Conservation (phyloP, 2,329 filamentous ascomycete genomes). For the Diaporthe vaccinii region DNA sequence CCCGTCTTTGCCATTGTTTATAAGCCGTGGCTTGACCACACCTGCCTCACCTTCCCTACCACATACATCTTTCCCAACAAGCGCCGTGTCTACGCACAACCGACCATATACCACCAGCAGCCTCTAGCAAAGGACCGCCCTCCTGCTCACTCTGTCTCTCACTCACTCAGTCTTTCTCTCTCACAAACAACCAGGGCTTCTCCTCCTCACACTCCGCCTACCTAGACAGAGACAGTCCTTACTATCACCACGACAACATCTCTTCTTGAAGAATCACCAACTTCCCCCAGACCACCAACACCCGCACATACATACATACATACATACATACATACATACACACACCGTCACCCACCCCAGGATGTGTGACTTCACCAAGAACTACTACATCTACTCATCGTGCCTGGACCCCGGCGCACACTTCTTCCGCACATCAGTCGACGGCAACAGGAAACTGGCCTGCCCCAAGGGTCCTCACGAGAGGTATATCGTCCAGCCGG, state of each 20-base stretch:
- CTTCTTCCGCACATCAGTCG: conserved; percentile 78
- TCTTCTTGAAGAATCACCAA: not conserved
- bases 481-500: conserved; percentile 78
- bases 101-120: not conserved
- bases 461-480: conserved; percentile 79
- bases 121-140: not conserved
- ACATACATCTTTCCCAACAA: not conserved
- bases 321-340: not conserved
- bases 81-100: not conserved
- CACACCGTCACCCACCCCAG: conserved; percentile 41
- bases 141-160: too few species aligned
- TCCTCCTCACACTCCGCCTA: not conserved
- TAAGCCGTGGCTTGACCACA: conserved; percentile 27
- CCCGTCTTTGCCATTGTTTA: conserved; percentile 33
- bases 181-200: not conserved
- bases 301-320: too few species aligned
- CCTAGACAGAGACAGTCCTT: not conserved
- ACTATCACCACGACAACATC: not conserved
- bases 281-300: not conserved
- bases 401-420: conserved; percentile 78
- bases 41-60: not conserved
- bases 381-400: conserved; percentile 82
- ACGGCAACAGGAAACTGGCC: conserved; percentile 71
- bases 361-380: conserved; percentile 78
- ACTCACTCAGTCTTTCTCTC: not conserved